Base-by-base conservation (phyloP, 225 moss, liverwort and hornwort species). In the Polytrichum formosum region DNA sequence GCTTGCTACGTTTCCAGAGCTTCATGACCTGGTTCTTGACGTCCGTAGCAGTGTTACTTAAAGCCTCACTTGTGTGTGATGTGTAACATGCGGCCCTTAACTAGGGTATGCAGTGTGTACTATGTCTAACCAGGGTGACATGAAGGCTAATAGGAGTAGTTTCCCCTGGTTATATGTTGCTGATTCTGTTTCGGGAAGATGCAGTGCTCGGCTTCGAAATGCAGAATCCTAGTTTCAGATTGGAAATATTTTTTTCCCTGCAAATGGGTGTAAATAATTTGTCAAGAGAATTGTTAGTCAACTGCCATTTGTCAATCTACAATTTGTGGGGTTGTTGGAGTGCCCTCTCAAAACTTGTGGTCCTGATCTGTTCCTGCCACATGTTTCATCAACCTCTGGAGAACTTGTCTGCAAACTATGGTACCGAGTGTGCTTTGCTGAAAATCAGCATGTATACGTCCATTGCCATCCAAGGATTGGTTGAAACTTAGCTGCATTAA, bases 1-100 rank as follows among this genome's bases (percentile, higher is more conserved):
- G 80, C 74, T 83, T 0, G 73, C 71, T 76, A 83, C 94, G 56
- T 98, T 94, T 78, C 97, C 97, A 27, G 97, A 98, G 88, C 92
- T 98, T 62, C 82, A 90, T 35, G 90, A 94, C 68, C 76, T 91
- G 67, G 75, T 98, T 59, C 70, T 79, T 60, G 92, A 98, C 69
- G 81, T 96, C 70, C 87, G 71, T 67, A 87, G 72, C 68, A 70
- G 77, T 72, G 81, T 81, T 64, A 37, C 61, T 60, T 84, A 62
- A 67, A 10, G 2, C 70, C 67, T 53, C 26, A 23, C 18, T 65
- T 65, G 20, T 21, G 21, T 7, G 6, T n/a, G 56, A 21, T 21
- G 56, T 19, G 56, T 20, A 21, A 20, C 16, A 2, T 19, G 58
- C 6, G 1, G 21, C 7, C 58, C 23, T 20, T 58, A 58, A n/a